Percentiles rank a stretch among this genome's conserved stretches.
Evolutionary conservation across 768 basidiomycete genomes (phyloP).

Genomic region (Cystofilobasidium bisporidii): DNA sequence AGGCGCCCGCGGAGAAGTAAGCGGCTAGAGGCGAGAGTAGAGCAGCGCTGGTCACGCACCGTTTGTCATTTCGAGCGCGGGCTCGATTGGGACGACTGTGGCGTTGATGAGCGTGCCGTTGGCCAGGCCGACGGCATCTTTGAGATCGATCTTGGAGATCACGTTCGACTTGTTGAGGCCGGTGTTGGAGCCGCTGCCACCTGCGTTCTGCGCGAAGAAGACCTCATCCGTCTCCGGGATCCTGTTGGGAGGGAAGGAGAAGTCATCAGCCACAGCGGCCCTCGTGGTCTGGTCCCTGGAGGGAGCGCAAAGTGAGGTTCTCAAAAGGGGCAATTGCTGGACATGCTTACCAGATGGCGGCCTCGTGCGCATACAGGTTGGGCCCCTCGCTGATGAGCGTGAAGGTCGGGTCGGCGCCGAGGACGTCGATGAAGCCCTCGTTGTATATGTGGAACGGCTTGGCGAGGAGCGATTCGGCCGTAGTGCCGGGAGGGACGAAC

Average conservation of each 20-base stretch:
- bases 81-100: neutral
- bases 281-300: too few species aligned
- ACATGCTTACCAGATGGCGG: slow-evolving; percentile 50
- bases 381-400: slow-evolving; percentile 52
- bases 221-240: slow-evolving; percentile 59
- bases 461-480: slow-evolving; percentile 45
- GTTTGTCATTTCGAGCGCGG: slow-evolving; percentile 18
- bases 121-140: neutral
- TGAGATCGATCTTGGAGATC: slow-evolving; percentile 20
- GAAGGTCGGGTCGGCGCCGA: slow-evolving; percentile 53
- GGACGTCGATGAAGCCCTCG: slow-evolving; percentile 50
- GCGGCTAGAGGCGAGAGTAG: slow-evolving; percentile 41
- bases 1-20: slow-evolving; percentile 51
- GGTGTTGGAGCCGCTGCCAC: neutral
- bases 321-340: too few species aligned
- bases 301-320: too few species aligned
- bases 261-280: too few species aligned
- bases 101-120: neutral
- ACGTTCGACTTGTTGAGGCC: slow-evolving; percentile 20
- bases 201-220: slow-evolving; percentile 47
- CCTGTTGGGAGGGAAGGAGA: slow-evolving; percentile 32
- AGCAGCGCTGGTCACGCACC: slow-evolving; percentile 4
- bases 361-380: slow-evolving; percentile 70
- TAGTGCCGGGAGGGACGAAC: slow-evolving; percentile 52
- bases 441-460: slow-evolving; percentile 50